Evolutionary conservation across 2,329 filamentous ascomycete genomes (phyloP).

Genomic region (Ceratocystis papillata): DNA sequence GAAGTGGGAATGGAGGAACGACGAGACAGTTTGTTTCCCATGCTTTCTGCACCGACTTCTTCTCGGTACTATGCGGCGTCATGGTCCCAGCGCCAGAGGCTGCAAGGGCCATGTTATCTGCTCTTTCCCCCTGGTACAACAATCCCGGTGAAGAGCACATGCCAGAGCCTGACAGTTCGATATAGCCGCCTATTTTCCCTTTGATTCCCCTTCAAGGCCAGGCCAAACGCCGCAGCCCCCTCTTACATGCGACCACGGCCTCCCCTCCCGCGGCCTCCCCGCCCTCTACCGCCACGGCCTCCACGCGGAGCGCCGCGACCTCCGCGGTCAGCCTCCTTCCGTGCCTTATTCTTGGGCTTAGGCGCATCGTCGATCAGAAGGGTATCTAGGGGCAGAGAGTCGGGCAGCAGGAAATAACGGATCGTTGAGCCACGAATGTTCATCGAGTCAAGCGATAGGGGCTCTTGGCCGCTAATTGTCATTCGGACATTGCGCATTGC

Average conservation of each 20-base stretch:
- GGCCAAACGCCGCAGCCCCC: background rate
- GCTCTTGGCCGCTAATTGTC: constrained; percentile 79
- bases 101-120: background rate
- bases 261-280: constrained; percentile 43
- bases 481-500: constrained; percentile 92
- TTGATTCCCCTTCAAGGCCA: background rate
- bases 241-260: constrained; percentile 32
- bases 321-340: constrained; percentile 69
- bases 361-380: constrained; percentile 91
- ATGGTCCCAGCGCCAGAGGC: background rate
- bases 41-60: background rate
- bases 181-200: background rate
- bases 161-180: background rate
- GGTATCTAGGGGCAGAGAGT: constrained; percentile 88
- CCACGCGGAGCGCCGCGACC: constrained; percentile 43
- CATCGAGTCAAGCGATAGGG: constrained; percentile 84
- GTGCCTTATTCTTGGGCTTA: constrained; percentile 99
- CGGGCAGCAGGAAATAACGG: constrained; percentile 91
- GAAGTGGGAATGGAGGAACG: constrained; percentile 1
- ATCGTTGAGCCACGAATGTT: constrained; percentile 94
- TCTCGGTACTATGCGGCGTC: background rate
- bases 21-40: constrained; percentile 1
- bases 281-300: constrained; percentile 42
- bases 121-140: background rate
- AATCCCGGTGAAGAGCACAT: background rate